Percentiles rank a stretch among this genome's conserved stretches.
phyloP scores from a whole-genome alignment of 495 filamentous ascomycete species.

The Geoglossum glabrum region DNA sequence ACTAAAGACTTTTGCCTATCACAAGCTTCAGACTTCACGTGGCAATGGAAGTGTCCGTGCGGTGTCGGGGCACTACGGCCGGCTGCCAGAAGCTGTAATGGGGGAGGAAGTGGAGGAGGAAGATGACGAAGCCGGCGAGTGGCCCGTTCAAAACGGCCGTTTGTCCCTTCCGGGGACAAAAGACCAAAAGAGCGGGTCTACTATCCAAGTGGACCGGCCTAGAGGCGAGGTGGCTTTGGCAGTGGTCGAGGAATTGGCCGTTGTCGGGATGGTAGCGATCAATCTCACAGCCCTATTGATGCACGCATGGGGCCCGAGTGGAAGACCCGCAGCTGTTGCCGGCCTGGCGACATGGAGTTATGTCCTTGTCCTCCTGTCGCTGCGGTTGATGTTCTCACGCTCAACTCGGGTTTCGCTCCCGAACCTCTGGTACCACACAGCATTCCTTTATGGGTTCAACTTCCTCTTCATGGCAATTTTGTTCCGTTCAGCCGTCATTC shows the following conservation, averaged over 20 bases:
- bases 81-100: too few species aligned
- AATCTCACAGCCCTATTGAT: constrained; percentile 41
- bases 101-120: constrained; percentile 17
- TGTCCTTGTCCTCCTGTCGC: constrained; percentile 48
- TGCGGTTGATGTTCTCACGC: constrained; percentile 53
- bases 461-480: constrained; percentile 58
- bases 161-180: constrained; percentile 42
- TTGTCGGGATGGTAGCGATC: constrained; percentile 35
- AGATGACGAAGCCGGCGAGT: constrained; percentile 29
- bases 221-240: constrained; percentile 49
- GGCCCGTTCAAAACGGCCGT: constrained; percentile 37
- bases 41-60: neutral
- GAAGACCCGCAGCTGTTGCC: constrained; percentile 38
- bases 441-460: constrained; percentile 60
- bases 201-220: constrained; percentile 60
- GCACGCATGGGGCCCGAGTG: constrained; percentile 32
- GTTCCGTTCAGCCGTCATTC: constrained; percentile 72
- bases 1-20: neutral
- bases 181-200: constrained; percentile 36
- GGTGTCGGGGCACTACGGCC: neutral
- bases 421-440: constrained; percentile 82
- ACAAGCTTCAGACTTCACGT: neutral
- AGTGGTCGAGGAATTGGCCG: constrained; percentile 49
- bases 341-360: constrained; percentile 61
- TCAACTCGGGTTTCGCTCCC: constrained; percentile 41